These are phyloP conservation scores for Monosporascus sp. DNA, from an alignment of 2,329 filamentous ascomycete genomes.

Conservation along the genomic window DNA sequence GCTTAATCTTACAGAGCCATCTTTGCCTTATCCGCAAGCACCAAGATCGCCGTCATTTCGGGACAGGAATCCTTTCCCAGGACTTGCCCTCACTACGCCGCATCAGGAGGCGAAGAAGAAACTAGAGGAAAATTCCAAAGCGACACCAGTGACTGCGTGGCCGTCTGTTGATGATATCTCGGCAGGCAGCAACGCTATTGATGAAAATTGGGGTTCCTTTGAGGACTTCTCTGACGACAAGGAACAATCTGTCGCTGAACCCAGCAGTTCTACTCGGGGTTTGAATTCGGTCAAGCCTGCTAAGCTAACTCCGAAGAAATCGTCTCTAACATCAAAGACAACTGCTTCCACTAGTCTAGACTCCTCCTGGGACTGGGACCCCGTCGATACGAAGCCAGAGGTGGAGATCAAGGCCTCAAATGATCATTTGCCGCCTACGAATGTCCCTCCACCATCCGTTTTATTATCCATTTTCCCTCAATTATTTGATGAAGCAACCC, in stretches of 20 bases:
- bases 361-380: conserved; percentile 45
- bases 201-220: conserved; percentile 48
- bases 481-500: conserved; percentile 61
- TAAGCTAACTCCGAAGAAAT: conserved; percentile 7
- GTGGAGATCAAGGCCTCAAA: conserved; percentile 18
- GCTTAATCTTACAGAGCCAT: conserved; percentile 24
- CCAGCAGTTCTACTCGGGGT: conserved; percentile 19
- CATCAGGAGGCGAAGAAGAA: conserved; percentile 29
- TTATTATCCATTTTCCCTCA: conserved; percentile 71
- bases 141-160: conserved; percentile 40
- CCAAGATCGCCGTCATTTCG: conserved; percentile 49
- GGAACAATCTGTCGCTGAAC: conserved; percentile 10
- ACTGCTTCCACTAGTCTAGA: conserved; percentile 4
- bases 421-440: conserved; percentile 61
- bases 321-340: conserved; percentile 12
- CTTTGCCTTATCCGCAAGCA: conserved; percentile 37
- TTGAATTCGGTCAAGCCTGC: conserved; percentile 20
- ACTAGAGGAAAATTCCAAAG: conserved; percentile 27
- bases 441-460: conserved; percentile 82
- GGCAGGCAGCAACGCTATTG: conserved; percentile 21
- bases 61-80: conserved; percentile 47
- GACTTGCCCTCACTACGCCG: conserved; percentile 38
- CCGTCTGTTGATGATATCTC: conserved; percentile 29
- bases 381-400: conserved; percentile 28
- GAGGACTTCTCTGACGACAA: conserved; percentile 35